Evolutionary conservation across 495 filamentous ascomycete species (phyloP).

Genomic region (Lasiosphaeria ovina): DNA sequence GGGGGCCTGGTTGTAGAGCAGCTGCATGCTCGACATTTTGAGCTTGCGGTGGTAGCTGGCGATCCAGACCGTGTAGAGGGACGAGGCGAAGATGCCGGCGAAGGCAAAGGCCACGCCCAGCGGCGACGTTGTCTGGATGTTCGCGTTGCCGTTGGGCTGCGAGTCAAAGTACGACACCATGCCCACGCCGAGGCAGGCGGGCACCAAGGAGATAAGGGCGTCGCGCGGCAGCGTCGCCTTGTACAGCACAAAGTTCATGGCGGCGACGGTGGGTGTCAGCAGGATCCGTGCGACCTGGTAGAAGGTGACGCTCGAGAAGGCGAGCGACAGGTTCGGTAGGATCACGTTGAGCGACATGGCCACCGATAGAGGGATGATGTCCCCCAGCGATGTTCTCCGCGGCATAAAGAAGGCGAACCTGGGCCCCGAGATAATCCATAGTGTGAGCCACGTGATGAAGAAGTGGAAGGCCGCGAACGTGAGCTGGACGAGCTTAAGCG

Average conservation of each 20-base stretch:
- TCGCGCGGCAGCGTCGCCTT: constrained; percentile 53
- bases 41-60: constrained; percentile 64
- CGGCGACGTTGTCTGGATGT: constrained; percentile 48
- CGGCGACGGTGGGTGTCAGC: constrained; percentile 65
- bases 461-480: constrained; percentile 74
- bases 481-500: constrained; percentile 63
- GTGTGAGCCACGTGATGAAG: constrained; percentile 63
- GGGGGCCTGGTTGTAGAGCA: constrained; percentile 70
- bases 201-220: constrained; percentile 57
- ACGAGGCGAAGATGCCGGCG: constrained; percentile 60
- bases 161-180: constrained; percentile 73
- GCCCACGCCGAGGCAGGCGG: constrained; percentile 66
- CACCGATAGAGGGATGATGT: constrained; percentile 62
- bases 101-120: constrained; percentile 65
- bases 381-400: constrained; percentile 50
- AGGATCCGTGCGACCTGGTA: constrained; percentile 73
- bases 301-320: constrained; percentile 69
- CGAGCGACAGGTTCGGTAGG: constrained; percentile 70
- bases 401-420: constrained; percentile 59
- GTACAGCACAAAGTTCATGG: constrained; percentile 67
- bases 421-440: constrained; percentile 64
- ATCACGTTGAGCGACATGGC: constrained; percentile 73
- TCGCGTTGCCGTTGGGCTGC: constrained; percentile 45
- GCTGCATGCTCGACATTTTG: constrained; percentile 67
- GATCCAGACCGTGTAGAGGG: constrained; percentile 70